phyloP scores from a whole-genome alignment of 1,284 basidiomycete genomes.

The Apiotrichum veenhuisii region DNA sequence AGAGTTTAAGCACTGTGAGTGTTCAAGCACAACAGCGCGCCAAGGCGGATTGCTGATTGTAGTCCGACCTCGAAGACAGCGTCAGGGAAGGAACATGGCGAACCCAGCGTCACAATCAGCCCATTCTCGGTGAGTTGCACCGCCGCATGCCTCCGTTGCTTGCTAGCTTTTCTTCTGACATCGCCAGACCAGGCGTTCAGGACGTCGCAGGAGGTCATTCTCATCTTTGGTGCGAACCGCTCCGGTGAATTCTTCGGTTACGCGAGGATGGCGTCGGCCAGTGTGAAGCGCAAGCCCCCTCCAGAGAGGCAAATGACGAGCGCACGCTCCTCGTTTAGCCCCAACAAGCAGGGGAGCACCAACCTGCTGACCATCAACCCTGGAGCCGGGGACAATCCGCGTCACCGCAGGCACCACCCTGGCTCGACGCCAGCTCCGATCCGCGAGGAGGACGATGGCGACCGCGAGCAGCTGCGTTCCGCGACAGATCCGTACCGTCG shows the following conservation, averaged over 20 bases:
- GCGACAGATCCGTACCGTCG: constrained; percentile 15
- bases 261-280: constrained; percentile 57
- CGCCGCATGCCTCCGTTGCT: too few relatives aligned
- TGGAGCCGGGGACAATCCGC: neutral
- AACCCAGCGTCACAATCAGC: constrained; percentile 90
- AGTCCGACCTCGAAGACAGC: constrained; percentile 80
- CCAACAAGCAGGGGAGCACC: constrained; percentile 6
- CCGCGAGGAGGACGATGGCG: constrained; percentile 24
- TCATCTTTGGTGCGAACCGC: constrained; percentile 89
- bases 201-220: constrained; percentile 75
- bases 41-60: neutral
- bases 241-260: constrained; percentile 77
- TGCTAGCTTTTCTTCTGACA: neutral
- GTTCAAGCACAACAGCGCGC: too few relatives aligned
- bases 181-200: constrained; percentile 77
- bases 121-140: constrained; percentile 54
- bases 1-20: constrained; percentile 72
- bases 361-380: neutral
- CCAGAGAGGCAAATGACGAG: constrained; percentile 13
- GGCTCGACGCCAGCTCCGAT: constrained; percentile 21
- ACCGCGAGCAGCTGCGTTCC: constrained; percentile 12
- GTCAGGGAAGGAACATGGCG: constrained; percentile 81
- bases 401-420: neutral
- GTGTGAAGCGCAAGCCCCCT: constrained; percentile 10
- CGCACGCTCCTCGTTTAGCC: constrained; percentile 8